Evolutionary conservation across 2,329 filamentous ascomycete species (phyloP).

Genomic region (Pestalotiopsis sp.): DNA sequence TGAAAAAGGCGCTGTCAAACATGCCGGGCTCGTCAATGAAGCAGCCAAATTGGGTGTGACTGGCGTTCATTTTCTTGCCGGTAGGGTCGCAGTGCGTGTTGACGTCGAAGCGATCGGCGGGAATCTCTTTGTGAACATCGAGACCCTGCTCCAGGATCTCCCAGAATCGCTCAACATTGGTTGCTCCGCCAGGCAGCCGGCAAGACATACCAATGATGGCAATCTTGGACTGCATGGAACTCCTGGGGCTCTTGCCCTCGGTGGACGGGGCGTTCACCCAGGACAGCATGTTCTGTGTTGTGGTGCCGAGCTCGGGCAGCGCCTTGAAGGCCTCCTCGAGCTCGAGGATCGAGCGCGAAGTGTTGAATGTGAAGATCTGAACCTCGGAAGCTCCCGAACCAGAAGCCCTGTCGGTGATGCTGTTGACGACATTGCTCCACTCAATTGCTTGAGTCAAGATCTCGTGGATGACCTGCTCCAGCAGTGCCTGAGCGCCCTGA

Average conservation of each 20-base stretch:
- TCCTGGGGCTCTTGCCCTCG: conserved; percentile 4
- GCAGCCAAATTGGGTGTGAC: conserved; percentile 18
- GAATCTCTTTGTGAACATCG: conserved; percentile 55
- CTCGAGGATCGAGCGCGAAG: conserved; percentile 27
- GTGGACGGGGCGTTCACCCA: conserved; percentile 18
- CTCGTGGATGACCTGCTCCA: conserved; percentile 18
- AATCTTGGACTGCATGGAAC: conserved; percentile 52
- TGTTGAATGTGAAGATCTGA: conserved; percentile 27
- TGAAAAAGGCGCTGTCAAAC: conserved; percentile 14
- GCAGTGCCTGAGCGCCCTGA: conserved; percentile 1
- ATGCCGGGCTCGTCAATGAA: conserved; percentile 12
- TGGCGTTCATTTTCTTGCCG: conserved; percentile 45
- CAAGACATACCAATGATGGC: conserved; percentile 68
- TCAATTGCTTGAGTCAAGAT: conserved; percentile 30
- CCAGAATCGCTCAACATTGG: conserved; percentile 63
- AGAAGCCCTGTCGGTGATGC: conserved; percentile 16
- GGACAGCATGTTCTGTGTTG: conserved; percentile 18
- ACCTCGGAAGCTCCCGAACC: conserved; percentile 13
- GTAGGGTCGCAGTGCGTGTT: conserved; percentile 47
- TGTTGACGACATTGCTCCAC: conserved; percentile 30
- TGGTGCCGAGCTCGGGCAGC: neutral
- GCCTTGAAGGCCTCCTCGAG: conserved; percentile 25
- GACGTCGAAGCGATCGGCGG: conserved; percentile 13
- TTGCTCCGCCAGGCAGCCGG: conserved; percentile 62
- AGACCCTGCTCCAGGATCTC: conserved; percentile 62